These are phyloP conservation scores for Kuraishia piskuri DNA, from an alignment of 805 yeast genomes.

Conservation along the genomic window DNA sequence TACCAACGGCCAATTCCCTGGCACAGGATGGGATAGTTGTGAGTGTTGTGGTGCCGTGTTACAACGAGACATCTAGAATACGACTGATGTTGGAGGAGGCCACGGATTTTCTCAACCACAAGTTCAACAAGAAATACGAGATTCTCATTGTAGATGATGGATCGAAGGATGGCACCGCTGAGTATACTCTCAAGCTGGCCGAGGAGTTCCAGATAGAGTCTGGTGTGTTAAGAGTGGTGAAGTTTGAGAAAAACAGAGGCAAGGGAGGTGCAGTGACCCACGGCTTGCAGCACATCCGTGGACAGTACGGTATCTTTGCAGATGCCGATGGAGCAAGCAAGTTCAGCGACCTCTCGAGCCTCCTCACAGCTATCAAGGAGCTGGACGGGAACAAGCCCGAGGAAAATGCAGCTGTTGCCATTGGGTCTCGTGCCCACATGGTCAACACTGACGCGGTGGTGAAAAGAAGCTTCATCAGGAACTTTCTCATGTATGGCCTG, in stretches of 20 bases:
- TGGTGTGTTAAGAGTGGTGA: conserved; percentile 61
- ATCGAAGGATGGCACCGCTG: conserved; percentile 71
- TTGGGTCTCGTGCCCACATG: conserved; percentile 96
- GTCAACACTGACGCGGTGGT: conserved; percentile 94
- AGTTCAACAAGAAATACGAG: conserved; percentile 44
- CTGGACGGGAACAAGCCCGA: conserved; percentile 14
- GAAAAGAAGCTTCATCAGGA: conserved; percentile 81
- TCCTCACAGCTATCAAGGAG: conserved; percentile 33
- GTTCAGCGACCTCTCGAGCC: conserved; percentile 57
- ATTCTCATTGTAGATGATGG: conserved; percentile 89
- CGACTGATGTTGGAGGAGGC: conserved; percentile 66
- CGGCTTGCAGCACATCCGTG: conserved; percentile 72
- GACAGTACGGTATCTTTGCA: conserved; percentile 73
- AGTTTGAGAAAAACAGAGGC: conserved; percentile 72
- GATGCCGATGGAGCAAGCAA: conserved; percentile 97
- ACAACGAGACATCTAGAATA: conserved; percentile 73
- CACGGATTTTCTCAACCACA: conserved; percentile 37
- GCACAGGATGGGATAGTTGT: conserved; percentile 37
- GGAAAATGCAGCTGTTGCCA: conserved; percentile 49
- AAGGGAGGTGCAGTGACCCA: conserved; percentile 97
- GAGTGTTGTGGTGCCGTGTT: conserved; percentile 89
- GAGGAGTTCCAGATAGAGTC: conserved; percentile 37
- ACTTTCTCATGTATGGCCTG: conserved; percentile 86
- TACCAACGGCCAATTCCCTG: conserved; percentile 24
- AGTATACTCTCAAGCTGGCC: conserved; percentile 60